These are phyloP conservation scores for Tranzscheliella williamsii DNA, from an alignment of 1,284 basidiomycete genomes.

Conservation along the genomic window DNA sequence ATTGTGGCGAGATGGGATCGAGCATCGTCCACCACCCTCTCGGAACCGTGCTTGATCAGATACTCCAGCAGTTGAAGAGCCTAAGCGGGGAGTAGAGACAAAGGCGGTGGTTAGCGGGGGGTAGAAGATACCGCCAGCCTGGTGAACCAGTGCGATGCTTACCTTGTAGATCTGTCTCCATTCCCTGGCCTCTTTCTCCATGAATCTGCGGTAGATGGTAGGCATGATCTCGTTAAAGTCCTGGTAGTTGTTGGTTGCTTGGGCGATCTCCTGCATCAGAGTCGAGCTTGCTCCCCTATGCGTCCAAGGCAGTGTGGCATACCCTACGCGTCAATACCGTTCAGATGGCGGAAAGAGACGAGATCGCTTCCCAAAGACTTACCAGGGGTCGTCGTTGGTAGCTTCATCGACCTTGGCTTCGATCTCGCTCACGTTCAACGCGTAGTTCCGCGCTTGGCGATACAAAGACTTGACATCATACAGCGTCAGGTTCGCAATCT, in stretches of 20 bases:
- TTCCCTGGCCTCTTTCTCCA: slow-evolving; percentile 91
- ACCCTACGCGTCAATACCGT: too few species aligned
- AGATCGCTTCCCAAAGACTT: slow-evolving; percentile 44
- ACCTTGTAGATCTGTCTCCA: slow-evolving; percentile 99
- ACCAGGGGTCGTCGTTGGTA: slow-evolving; percentile 98
- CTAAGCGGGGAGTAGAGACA: too few species aligned
- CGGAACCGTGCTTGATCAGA: slow-evolving; percentile 95
- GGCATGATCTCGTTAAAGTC: slow-evolving; percentile 99
- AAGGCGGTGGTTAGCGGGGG: too few species aligned
- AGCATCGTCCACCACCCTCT: slow-evolving; percentile 96
- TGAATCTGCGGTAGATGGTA: slow-evolving; percentile 80
- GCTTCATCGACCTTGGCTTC: slow-evolving; percentile 96
- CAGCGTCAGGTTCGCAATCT: slow-evolving; percentile 58
- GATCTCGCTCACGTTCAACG: slow-evolving; percentile 93
- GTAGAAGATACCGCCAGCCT: too few species aligned
- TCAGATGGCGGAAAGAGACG: neutral
- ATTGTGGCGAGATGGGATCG: slow-evolving; percentile 90
- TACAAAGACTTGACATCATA: slow-evolving; percentile 59
- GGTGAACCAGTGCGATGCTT: too few species aligned
- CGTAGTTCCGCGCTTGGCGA: slow-evolving; percentile 63
- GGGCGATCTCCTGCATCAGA: slow-evolving; percentile 96
- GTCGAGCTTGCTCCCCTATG: slow-evolving; percentile 96
- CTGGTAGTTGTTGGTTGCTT: slow-evolving; percentile 92
- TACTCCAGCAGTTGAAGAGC: slow-evolving; percentile 93
- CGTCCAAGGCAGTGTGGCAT: too few species aligned